Base-by-base conservation (phyloP, 2,329 filamentous ascomycete genomes). In the Tolypocladium album region DNA sequence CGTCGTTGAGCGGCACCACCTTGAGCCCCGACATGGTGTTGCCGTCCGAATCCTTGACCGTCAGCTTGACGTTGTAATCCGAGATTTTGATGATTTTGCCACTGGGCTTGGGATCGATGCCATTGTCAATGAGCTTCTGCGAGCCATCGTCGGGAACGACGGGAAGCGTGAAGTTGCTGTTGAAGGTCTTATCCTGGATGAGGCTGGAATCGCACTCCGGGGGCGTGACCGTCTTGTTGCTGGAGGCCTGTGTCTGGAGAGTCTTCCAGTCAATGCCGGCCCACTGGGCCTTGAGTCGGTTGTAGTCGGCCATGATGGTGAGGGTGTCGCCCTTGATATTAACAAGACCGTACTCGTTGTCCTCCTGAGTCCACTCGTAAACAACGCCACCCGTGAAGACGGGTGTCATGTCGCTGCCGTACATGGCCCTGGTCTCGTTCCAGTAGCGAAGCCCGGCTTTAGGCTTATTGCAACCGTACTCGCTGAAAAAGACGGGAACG, bases 401-500 rank as follows among this genome's bases (percentile, higher is more conserved):
- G 22, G 78, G 71, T 15, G 75, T 86, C 88, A 93, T 92, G 64
- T 90, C 67, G 45, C 79, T 68, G 60, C 88, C 82, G 73, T 93
- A 93, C 65, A 94, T 85, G 63, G 86, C 78, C 59, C 78, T 79
- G 15, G 91, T 87, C 74, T 94, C 90, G 65, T 88, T 87, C 76
- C 92, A 94, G 67, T 85, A 74, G 66, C 90, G 88, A 17, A 88
- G 86, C n/a, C 76, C 71, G 17, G 85, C 83, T 42, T 79, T 78
- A 77, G 85, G 83, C 43, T 80, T 78, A 77, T 92, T 93, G 83
- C 90, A 93, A 62, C 90, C 90, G 67, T 81, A 88, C 70, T 94
- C 90, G 64, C 87, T 90, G 79, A 90, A 92, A 80, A 93, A 93
- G 67, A 92, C 80, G 39, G 89, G 89, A 43, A 92, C 81, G 20